Evolutionary conservation across 495 filamentous ascomycete species (phyloP).

Genomic region (Ramalina intermedia): DNA sequence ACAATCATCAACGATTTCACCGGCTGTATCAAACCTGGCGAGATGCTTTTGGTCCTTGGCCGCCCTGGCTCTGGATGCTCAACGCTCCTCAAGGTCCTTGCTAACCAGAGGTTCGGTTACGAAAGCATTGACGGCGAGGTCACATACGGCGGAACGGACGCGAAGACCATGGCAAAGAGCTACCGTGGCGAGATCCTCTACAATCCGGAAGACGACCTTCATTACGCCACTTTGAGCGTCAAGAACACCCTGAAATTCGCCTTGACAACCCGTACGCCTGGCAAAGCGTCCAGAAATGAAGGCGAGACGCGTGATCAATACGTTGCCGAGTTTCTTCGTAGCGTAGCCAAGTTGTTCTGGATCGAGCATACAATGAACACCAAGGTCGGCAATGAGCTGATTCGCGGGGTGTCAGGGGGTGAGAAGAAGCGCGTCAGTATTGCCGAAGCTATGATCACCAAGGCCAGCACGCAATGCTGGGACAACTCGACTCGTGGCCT

Average conservation of each 20-base stretch:
- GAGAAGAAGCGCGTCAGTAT: conserved; percentile 63
- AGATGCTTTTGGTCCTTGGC: conserved; percentile 84
- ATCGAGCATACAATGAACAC: conserved; percentile 56
- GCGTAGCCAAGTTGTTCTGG: conserved; percentile 65
- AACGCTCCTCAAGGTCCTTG: conserved; percentile 72
- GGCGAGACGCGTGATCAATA: conserved; percentile 50
- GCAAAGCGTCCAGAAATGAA: conserved; percentile 42
- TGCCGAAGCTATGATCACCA: conserved; percentile 52
- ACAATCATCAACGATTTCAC: conserved; percentile 37
- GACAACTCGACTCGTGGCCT: conserved; percentile 57
- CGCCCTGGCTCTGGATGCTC: conserved; percentile 79
- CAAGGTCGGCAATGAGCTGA: conserved; percentile 50
- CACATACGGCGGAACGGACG: conserved; percentile 58
- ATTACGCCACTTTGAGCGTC: conserved; percentile 61
- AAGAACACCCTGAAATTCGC: conserved; percentile 58
- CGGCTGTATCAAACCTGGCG: conserved; percentile 55
- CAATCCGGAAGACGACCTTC: conserved; percentile 61
- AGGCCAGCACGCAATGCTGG: conserved; percentile 51
- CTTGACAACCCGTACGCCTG: conserved; percentile 51
- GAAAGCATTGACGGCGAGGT: conserved; percentile 65
- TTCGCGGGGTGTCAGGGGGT: conserved; percentile 56
- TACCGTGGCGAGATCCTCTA: conserved; percentile 54
- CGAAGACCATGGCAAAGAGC: conserved; percentile 43
- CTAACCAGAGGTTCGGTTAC: conserved; percentile 69
- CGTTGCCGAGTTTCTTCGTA: conserved; percentile 49